Base-by-base conservation (phyloP, 257 asterid genomes). In the Jacaranda copaia region DNA sequence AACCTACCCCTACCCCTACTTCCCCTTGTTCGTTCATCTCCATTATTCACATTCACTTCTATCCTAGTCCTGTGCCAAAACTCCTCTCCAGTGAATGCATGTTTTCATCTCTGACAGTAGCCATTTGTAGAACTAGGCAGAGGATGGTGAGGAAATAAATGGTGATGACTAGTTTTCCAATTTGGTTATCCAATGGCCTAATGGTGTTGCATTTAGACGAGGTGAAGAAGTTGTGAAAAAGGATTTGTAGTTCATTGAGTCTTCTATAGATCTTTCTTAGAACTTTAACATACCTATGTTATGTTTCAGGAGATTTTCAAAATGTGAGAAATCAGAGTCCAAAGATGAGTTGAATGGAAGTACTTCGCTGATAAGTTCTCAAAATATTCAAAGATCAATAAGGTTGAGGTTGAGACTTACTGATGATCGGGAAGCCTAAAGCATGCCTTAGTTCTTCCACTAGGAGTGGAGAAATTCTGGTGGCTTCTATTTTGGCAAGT, bases 151-250 rank as follows among this genome's bases (percentile, higher is more conserved):
- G 2, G 87, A 82, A 25, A 68, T 76, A 3, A 91, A 83, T 3
- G 83, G 78, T 7, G 92, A 84, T 1, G 96, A 88, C n/a, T 88
- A 97, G 36, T 89, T 88, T 81, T 89, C 91, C 70, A 97, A 93
- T 74, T 78, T 93, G 86, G 96, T 80, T 42, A 40, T 89, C 72
- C 63, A 81, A 3, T 79, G 93, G 6, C 93, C 92, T 2, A 77
- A 75, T 46, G 18, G 79, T 20, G 51, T 9, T 8, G 68, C 76
- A 53, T 71, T 48, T 51, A 4, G 46, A 32, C 67, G 70, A 38
- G 74, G 61, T 5, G 61, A 13, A 5, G 60, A 32, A n/a, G 15
- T 61, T 18, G 67, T 35, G 77, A 68, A 58, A 49, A 63, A 75
- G 82, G 79, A 80, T 58, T 76, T 64, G 11, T 84, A 59, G 48